These are phyloP conservation scores for Trypanosoma avium DNA, from an alignment of 208 protist genomes.

Conservation along the genomic window DNA sequence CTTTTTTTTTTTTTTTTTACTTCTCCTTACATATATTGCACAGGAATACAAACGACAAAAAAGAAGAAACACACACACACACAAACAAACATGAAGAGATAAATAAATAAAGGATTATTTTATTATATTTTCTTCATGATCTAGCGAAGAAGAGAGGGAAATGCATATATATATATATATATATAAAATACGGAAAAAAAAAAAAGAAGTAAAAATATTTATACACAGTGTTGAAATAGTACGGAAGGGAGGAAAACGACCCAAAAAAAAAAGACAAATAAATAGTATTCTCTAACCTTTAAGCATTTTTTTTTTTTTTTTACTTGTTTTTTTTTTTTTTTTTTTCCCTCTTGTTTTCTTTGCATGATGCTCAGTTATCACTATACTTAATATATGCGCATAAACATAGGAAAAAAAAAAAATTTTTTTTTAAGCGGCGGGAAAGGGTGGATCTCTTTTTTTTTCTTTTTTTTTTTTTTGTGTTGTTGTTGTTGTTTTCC, in stretches of 20 bases:
- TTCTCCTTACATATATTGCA: too few species aligned
- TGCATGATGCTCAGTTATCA: too few species aligned
- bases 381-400: too few species aligned
- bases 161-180: too few species aligned
- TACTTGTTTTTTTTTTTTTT: neutral
- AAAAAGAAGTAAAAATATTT: neutral
- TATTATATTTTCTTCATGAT: neutral
- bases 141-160: neutral
- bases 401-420: too few species aligned
- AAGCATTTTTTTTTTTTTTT: neutral
- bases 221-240: too few species aligned
- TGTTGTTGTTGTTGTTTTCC: neutral
- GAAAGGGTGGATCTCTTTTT: too few species aligned
- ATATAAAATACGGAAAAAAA: neutral
- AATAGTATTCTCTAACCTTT: too few species aligned
- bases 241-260: too few species aligned
- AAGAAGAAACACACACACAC: slow-evolving; percentile 1
- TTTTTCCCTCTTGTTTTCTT: neutral
- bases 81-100: neutral
- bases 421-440: too few species aligned
- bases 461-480: neutral
- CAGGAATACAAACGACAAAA: neutral
- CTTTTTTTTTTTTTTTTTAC: too few species aligned
- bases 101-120: neutral
- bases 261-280: too few species aligned